These are phyloP conservation scores for Epichloe festucae DNA, from an alignment of 2,329 filamentous ascomycete genomes.

Conservation along the genomic window DNA sequence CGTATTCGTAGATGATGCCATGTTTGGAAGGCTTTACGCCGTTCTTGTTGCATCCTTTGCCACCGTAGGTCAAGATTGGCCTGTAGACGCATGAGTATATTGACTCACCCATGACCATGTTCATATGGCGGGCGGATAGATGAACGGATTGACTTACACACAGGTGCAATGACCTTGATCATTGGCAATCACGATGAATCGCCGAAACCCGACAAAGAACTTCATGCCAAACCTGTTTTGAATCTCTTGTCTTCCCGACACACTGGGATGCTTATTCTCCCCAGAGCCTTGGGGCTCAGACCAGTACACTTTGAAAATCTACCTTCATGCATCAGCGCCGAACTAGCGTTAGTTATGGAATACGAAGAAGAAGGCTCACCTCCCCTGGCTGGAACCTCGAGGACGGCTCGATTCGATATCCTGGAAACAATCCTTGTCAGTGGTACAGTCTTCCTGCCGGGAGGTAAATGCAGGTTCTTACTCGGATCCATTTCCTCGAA, in stretches of 20 bases:
- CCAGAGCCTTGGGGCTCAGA: constrained; percentile 33
- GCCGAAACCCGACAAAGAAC: constrained; percentile 37
- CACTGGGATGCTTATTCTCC: constrained; percentile 16
- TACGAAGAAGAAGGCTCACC: constrained; percentile 16
- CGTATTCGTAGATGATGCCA: constrained; percentile 34
- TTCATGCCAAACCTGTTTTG: constrained; percentile 22
- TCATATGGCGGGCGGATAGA: neutral
- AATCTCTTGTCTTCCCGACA: constrained; percentile 21
- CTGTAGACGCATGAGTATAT: constrained; percentile 17
- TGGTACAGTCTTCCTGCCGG: neutral
- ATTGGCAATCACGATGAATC: constrained; percentile 41
- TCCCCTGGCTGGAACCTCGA: constrained; percentile 27
- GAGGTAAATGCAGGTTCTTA: constrained; percentile 11
- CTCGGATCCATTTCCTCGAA: constrained; percentile 23
- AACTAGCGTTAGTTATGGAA: neutral
- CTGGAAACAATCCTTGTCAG: constrained; percentile 13
- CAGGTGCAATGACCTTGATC: constrained; percentile 41
- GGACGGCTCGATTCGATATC: constrained; percentile 27
- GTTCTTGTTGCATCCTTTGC: constrained; percentile 37
- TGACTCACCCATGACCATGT: neutral
- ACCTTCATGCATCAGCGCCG: neutral
- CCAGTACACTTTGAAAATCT: constrained; percentile 46
- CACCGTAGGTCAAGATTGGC: constrained; percentile 43
- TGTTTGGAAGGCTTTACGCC: constrained; percentile 40
- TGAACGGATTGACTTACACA: constrained; percentile 28